Base-by-base conservation (phyloP, 2,329 filamentous ascomycete genomes). In the Knufia petricola region DNA sequence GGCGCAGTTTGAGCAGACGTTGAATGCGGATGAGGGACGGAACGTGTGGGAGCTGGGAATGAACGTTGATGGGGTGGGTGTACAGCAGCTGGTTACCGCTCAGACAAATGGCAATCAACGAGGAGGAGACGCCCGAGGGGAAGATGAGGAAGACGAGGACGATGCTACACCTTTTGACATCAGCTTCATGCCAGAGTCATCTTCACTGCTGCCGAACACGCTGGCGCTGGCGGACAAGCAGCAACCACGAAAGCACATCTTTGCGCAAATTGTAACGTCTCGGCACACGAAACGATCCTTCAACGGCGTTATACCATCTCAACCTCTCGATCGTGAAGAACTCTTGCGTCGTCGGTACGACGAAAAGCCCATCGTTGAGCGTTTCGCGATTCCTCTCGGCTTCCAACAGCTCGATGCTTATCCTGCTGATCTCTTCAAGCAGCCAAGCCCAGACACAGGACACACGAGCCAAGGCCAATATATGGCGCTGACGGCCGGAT, bases 391-490 rank as follows among this genome's bases (percentile, higher is more conserved):
- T 19, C 46, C 46, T 6, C 50, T 57, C 17, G 48, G 48, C 13
- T 92, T 88, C 60, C 88, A 90, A 1, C 61, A 89, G 23, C 74
- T 94, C 28, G 82, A 92, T 61, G 94, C 87, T 63, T 95, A 85
- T 61, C 92, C 92, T 1, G 58, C 71, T 24, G 83, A 95, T 47
- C 87, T 89, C 64, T 63, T 73, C 15, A 66, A n/a, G n/a, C n/a
- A n/a, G n/a, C n/a, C 72, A 45, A 63, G 44, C 20, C 58, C 73
- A 50, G 51, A 60, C 62, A 50, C 53, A 63, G 60, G 55, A 50
- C 82, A 50, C 71, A 72, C 55, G 57, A 74, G 53, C 54, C 68
- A 65, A 49, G 68, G 59, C 64, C 57, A 79, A 38, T 23, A 50
- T 52, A 19, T 15, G 12, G n/a, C 32, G 10, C 28, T 38, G 15